Conservation (phyloP, 2,329 filamentous ascomycete genomes). For the Diaporthe ilicicola region DNA sequence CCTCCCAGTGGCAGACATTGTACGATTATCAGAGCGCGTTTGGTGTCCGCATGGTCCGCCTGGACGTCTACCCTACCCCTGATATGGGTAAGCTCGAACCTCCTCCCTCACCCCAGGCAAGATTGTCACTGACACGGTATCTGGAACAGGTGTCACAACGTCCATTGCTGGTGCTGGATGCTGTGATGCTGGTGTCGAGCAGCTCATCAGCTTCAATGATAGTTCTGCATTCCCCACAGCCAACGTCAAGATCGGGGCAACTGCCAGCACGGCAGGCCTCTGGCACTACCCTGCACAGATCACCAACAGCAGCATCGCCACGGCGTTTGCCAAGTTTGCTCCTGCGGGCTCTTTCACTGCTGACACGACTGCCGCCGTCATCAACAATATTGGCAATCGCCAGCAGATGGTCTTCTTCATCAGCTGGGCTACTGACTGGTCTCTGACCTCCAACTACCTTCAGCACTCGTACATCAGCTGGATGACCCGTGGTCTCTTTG, state of each 20-base stretch:
- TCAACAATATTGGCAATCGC: conserved; percentile 64
- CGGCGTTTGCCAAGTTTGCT: conserved; percentile 61
- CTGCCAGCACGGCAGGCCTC: conserved; percentile 58
- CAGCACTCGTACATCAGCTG: conserved; percentile 71
- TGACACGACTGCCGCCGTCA: conserved; percentile 62
- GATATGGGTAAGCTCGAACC: conserved; percentile 54
- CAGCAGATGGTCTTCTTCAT: conserved; percentile 72
- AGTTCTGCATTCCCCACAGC: conserved; percentile 61
- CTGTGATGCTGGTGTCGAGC: conserved; percentile 57
- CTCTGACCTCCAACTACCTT: conserved; percentile 61
- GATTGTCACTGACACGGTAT: neutral
- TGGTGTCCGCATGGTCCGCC: conserved; percentile 67
- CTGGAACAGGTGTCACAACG: conserved; percentile 35
- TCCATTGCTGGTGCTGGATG: conserved; percentile 48
- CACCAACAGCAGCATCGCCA: conserved; percentile 60
- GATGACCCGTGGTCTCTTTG: conserved; percentile 66
- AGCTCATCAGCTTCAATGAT: conserved; percentile 63
- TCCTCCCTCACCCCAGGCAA: conserved; percentile 32
- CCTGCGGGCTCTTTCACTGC: conserved; percentile 49
- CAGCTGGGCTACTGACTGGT: conserved; percentile 54
- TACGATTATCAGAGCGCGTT: conserved; percentile 66
- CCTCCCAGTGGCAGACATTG: conserved; percentile 62
- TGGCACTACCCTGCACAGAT: conserved; percentile 68
- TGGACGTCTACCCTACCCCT: conserved; percentile 63
- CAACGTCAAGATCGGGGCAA: conserved; percentile 58